Percentiles rank a stretch among this genome's conserved stretches.
phyloP scores from a whole-genome alignment of 192 early-diverging fungal genomes.

The Coemansia sp. region DNA sequence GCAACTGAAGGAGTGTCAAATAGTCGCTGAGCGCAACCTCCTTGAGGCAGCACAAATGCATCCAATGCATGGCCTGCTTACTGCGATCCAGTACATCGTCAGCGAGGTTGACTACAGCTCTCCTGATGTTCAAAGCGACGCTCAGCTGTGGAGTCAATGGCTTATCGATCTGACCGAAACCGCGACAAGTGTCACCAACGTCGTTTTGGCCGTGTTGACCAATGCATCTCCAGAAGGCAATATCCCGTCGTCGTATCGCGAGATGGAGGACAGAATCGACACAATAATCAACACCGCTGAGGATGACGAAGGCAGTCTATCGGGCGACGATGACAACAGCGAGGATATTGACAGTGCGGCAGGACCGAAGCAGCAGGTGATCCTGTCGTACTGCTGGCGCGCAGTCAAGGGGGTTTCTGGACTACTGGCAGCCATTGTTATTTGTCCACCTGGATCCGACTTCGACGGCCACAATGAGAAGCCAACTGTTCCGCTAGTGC shows the following conservation, averaged over 20 bases:
- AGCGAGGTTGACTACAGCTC: constrained; percentile 61
- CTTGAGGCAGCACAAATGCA: constrained; percentile 50
- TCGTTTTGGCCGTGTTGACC: constrained; percentile 70
- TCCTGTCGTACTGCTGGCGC: constrained; percentile 89
- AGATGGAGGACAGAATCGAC: constrained; percentile 61
- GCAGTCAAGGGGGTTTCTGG: constrained; percentile 84
- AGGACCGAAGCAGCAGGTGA: constrained; percentile 77
- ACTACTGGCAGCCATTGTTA: constrained; percentile 53
- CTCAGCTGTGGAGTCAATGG: constrained; percentile 55
- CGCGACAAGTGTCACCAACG: constrained; percentile 58
- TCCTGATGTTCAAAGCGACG: constrained; percentile 43
- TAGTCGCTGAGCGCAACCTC: constrained; percentile 51
- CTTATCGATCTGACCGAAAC: constrained; percentile 51
- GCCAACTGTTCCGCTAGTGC: constrained; percentile 6
- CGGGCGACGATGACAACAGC: constrained; percentile 36
- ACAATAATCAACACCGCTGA: constrained; percentile 39
- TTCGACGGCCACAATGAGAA: background rate
- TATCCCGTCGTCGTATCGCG: constrained; percentile 74
- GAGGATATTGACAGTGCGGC: constrained; percentile 24
- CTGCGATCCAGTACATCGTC: constrained; percentile 61
- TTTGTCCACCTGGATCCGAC: constrained; percentile 27
- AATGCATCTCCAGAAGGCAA: constrained; percentile 89
- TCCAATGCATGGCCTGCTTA: constrained; percentile 62
- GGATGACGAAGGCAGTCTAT: background rate
- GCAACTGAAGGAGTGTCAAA: constrained; percentile 23